A percentile compares a stretch with the other conserved stretches of the same genome.
Conservation (phyloP, 148 eudicot genomes). For the Amaranthus palmeri region DNA sequence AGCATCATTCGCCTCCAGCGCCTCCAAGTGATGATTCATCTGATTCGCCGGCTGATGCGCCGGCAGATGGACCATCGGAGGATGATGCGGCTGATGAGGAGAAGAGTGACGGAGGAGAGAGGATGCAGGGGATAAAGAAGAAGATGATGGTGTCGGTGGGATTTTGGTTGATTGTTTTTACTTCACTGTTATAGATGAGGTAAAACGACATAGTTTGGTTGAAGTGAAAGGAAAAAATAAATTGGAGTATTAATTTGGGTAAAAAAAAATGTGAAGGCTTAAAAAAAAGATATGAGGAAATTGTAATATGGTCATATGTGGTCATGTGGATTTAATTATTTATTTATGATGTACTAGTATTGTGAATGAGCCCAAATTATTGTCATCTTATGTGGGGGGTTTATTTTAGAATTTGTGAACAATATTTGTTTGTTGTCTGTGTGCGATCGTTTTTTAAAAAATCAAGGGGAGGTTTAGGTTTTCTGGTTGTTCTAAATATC, state of each 20-base stretch:
- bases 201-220: slow-evolving; percentile 13
- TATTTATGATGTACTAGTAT: slow-evolving; percentile 1
- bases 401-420: not conserved
- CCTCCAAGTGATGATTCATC: slow-evolving; percentile 30
- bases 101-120: slow-evolving; percentile 32
- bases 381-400: not conserved
- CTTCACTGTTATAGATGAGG: slow-evolving; percentile 21
- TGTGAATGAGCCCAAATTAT: slow-evolving; percentile 2
- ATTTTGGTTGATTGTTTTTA: slow-evolving; percentile 27
- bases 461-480: not conserved
- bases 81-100: slow-evolving; percentile 40
- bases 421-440: not conserved
- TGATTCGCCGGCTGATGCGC: slow-evolving; percentile 41
- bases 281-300: not conserved
- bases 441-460: not conserved
- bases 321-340: not conserved
- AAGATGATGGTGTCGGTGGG: slow-evolving; percentile 27
- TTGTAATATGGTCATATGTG: not conserved
- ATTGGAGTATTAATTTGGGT: slow-evolving; percentile 7
- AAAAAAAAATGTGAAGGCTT: not conserved
- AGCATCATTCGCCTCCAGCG: slow-evolving; percentile 42
- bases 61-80: slow-evolving; percentile 53
- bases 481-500: not conserved
- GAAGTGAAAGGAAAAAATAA: not conserved
- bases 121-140: slow-evolving; percentile 32